Percentiles rank a stretch among this genome's conserved stretches.
Evolutionary conservation across 129 eudicot genomes (phyloP).

Genomic region (Arctium lappa): DNA sequence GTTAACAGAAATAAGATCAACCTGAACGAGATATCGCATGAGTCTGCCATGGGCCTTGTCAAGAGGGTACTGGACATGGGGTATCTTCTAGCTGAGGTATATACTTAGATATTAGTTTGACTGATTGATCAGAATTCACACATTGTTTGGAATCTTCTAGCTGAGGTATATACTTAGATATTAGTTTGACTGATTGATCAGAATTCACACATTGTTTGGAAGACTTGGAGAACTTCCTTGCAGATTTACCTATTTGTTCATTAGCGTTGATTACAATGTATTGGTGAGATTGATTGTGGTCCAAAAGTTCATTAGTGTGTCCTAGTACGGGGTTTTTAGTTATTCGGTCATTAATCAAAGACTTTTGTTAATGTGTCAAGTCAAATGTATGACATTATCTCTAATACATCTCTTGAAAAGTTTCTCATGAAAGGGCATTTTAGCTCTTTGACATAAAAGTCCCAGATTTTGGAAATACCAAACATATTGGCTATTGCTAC

Average conservation of each 20-base stretch:
- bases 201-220: neutral
- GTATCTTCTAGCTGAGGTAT: conserved; percentile 88
- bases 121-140: too few species aligned
- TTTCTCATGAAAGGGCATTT: neutral
- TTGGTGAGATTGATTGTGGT: neutral
- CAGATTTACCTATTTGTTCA: neutral
- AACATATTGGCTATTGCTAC: neutral
- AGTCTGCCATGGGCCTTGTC: conserved; percentile 93
- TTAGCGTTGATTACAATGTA: neutral
- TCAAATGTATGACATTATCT: neutral
- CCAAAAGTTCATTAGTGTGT: neutral
- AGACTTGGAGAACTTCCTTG: neutral
- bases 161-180: conserved; percentile 54
- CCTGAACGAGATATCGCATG: conserved; percentile 90
- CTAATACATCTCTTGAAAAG: neutral
- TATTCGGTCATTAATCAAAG: neutral
- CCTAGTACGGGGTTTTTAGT: neutral
- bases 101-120: neutral
- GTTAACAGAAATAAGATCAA: conserved; percentile 80
- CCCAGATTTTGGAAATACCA: neutral
- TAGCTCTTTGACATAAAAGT: neutral
- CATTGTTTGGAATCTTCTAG: conserved; percentile 74
- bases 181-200: neutral
- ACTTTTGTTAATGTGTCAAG: neutral
- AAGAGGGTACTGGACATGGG: conserved; percentile 61